These are phyloP conservation scores for Cicer arietinum DNA, from an alignment of 306 rosid genomes.

Conservation along the genomic window DNA sequence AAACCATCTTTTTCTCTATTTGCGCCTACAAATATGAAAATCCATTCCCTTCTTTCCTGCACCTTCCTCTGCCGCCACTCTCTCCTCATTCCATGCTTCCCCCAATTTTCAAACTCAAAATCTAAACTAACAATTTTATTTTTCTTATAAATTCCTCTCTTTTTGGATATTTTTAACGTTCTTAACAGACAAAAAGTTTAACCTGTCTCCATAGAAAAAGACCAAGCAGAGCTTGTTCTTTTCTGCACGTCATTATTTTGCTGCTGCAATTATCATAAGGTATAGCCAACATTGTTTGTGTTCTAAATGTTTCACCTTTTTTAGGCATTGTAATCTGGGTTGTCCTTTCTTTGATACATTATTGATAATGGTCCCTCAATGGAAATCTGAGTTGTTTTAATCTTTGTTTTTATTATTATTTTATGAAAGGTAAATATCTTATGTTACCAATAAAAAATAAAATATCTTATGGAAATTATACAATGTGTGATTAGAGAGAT, in stretches of 20 bases:
- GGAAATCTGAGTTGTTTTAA: neutral
- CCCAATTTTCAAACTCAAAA: conserved; percentile 21
- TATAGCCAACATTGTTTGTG: conserved; percentile 40
- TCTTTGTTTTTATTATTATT: neutral
- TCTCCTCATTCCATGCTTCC: conserved; percentile 47
- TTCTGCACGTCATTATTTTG: conserved; percentile 12
- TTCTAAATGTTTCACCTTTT: conserved; percentile 32
- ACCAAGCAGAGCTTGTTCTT: conserved; percentile 37
- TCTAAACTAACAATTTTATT: neutral
- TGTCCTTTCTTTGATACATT: conserved; percentile 47
- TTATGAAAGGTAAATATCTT: neutral
- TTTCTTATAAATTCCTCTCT: neutral
- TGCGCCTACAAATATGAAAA: conserved; percentile 66
- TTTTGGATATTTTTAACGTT: conserved; percentile 10
- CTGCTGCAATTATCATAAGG: conserved; percentile 44
- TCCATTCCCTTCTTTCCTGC: conserved; percentile 45
- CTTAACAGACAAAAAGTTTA: conserved; percentile 25
- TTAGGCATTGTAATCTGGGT: conserved; percentile 33
- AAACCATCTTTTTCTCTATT: conserved; percentile 21
- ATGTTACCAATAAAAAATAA: no score
- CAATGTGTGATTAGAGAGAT: conserved; percentile 23
- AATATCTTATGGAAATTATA: neutral
- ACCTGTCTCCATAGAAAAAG: conserved; percentile 30
- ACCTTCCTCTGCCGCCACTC: conserved; percentile 50
- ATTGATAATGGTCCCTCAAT: conserved; percentile 4